Evolutionary conservation across 805 yeast genomes (phyloP).

Genomic region (Saccharomycopsis oosterbeekiorum): DNA sequence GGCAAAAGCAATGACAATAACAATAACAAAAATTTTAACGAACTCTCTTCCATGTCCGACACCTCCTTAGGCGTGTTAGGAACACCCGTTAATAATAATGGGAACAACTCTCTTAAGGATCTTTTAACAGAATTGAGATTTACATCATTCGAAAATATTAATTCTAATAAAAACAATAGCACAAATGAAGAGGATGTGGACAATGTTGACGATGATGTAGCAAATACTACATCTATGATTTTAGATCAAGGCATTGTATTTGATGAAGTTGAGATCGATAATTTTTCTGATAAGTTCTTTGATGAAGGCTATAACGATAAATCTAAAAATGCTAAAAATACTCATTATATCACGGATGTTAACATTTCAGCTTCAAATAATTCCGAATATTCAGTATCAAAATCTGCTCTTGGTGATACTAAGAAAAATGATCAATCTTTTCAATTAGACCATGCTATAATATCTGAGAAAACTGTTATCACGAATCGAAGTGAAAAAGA

Average conservation of each 20-base stretch:
- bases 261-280: conserved; percentile 8
- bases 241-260: conserved; percentile 15
- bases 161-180: background rate
- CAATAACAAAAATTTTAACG: background rate
- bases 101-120: conserved; percentile 10
- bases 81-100: background rate
- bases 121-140: conserved; percentile 7
- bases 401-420: background rate
- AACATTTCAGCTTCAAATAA: background rate
- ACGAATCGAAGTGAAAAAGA: background rate
- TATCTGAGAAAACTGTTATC: background rate
- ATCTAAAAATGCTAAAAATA: background rate
- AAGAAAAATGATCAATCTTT: background rate
- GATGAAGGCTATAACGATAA: conserved; percentile 7
- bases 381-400: background rate
- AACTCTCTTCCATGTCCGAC: background rate
- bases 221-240: conserved; percentile 15
- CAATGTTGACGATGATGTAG: background rate
- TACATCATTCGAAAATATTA: background rate
- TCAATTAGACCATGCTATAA: background rate
- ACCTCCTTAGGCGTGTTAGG: background rate
- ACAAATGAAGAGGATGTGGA: background rate
- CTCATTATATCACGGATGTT: background rate
- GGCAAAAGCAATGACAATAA: background rate
- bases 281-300: conserved; percentile 14